phyloP scores from a whole-genome alignment of 441 rosid species.

The Aquilaria agallochum region DNA sequence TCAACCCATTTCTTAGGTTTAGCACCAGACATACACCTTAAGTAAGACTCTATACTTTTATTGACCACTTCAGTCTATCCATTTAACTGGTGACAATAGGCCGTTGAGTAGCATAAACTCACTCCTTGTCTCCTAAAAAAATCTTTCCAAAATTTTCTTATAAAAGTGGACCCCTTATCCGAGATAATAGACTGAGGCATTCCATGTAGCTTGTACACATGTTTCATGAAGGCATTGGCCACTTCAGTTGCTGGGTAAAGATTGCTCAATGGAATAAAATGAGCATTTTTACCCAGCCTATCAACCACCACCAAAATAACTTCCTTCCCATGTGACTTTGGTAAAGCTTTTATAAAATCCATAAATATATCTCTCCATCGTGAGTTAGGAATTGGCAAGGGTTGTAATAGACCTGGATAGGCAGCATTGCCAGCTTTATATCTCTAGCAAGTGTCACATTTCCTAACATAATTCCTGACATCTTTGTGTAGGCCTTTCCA shows the following conservation, averaged over 20 bases:
- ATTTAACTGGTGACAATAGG: too few relatives aligned
- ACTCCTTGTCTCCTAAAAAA: background rate
- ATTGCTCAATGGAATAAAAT: background rate
- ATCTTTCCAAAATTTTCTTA: constrained; percentile 1
- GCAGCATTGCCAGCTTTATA: background rate
- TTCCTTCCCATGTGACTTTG: background rate
- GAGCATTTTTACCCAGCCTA: background rate
- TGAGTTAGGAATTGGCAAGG: background rate
- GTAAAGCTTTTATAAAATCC: constrained; percentile 5
- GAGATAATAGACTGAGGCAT: background rate
- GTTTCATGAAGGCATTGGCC: background rate
- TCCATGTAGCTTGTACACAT: background rate
- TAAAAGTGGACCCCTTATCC: background rate
- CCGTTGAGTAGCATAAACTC: background rate
- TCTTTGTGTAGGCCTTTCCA: background rate
- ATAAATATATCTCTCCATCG: background rate
- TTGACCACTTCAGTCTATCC: too few relatives aligned
- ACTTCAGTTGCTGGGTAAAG: background rate
- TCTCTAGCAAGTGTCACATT: background rate
- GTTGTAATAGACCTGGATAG: background rate
- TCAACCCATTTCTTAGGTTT: too few relatives aligned
- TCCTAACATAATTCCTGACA: background rate
- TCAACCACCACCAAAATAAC: constrained; percentile 3
- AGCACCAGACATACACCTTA: too few relatives aligned
- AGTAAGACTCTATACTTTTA: too few relatives aligned